Evolutionary conservation across 1,139 yeast genomes (phyloP), one percentile per base, ranked within the genome.

Genomic region (Taiozyma onychis): DNA sequence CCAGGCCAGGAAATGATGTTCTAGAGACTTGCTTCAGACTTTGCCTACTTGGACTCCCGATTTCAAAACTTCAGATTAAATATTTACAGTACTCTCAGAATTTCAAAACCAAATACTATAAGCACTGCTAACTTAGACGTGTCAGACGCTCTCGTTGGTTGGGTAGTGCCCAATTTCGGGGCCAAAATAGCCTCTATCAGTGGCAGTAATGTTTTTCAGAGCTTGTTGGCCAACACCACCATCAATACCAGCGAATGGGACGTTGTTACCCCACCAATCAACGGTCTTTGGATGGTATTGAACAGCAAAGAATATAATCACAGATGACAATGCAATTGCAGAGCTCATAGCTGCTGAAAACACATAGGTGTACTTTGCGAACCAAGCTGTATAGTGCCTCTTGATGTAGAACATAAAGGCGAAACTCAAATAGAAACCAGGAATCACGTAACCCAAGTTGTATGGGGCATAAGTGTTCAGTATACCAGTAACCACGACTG

Each of bases 341-440:
- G 86, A 81, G 7, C 76, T 68, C 44, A 82, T 64, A 4, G 80
- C 86, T 52, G 80, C 74, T 18, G 83, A 73, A 37, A 83, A 66
- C 13, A 84, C 75, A 62, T 83, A 84, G 59, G 79, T 81, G 66
- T 82, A 84, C 64, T 78, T 80, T 54, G 78, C 82, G 84, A 85
- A 82, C 84, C 86, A 78, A 24, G 72, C 66, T 21, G 71, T 57
- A 59, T 75, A 78, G 54, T 77, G 71, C 56, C 68, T 72, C 56
- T 74, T 78, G 57, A 81, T 66, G 62, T 72, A 68, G 60, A 72
- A 72, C 80, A 80, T 82, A 68, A 83, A 83, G 34, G 70, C 57
- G 51, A 67, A 73, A 11, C 80, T 72, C 32, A 76, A 61, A 52
- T 75, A 73, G 47, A 78, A 63, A 22, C 83, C 83, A 28, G 78